A percentile compares a stretch with the other conserved stretches of the same genome.
These are phyloP conservation scores for Pseudovirgaria hyperparasitica DNA, from an alignment of 2,329 filamentous ascomycete species.

Conservation along the genomic window DNA sequence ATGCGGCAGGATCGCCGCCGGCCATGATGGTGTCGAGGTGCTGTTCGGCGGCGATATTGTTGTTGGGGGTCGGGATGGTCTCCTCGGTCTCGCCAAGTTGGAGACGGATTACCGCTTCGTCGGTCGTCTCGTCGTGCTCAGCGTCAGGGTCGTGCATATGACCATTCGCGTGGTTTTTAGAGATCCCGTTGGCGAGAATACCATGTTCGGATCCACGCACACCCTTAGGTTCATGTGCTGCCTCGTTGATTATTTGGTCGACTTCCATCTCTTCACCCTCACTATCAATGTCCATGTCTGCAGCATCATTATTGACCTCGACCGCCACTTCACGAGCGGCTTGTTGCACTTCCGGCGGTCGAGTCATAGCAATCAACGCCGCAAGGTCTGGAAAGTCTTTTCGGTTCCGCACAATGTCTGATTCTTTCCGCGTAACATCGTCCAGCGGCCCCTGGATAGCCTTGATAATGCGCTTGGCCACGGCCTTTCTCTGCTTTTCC, in stretches of 20 bases:
- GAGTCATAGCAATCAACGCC: constrained; percentile 48
- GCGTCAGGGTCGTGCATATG: constrained; percentile 14
- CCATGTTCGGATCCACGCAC: too few species aligned
- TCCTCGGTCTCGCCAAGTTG: constrained; percentile 22
- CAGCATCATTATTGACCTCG: constrained; percentile 5
- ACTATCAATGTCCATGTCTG: not conserved
- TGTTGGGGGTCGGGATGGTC: constrained; percentile 10
- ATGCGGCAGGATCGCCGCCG: constrained; percentile 8
- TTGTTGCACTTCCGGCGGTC: constrained; percentile 32
- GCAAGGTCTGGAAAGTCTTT: constrained; percentile 65
- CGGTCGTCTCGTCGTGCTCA: constrained; percentile 18
- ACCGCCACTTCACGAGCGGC: constrained; percentile 12
- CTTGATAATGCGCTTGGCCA: constrained; percentile 85
- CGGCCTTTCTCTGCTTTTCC: constrained; percentile 65
- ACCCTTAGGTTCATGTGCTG: constrained; percentile 2
- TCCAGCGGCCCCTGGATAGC: constrained; percentile 68
- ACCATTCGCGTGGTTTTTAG: too few species aligned
- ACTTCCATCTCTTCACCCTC: constrained; percentile 5
- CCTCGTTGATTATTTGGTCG: constrained; percentile 1
- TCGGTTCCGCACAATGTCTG: too few species aligned
- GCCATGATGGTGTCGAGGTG: constrained; percentile 10
- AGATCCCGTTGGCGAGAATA: too few species aligned
- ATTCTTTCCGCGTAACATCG: constrained; percentile 63
- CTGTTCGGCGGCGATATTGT: constrained; percentile 11
- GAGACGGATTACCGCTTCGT: constrained; percentile 22